phyloP scores from a whole-genome alignment of 2,329 filamentous ascomycete genomes.

The Colletotrichum melonis region DNA sequence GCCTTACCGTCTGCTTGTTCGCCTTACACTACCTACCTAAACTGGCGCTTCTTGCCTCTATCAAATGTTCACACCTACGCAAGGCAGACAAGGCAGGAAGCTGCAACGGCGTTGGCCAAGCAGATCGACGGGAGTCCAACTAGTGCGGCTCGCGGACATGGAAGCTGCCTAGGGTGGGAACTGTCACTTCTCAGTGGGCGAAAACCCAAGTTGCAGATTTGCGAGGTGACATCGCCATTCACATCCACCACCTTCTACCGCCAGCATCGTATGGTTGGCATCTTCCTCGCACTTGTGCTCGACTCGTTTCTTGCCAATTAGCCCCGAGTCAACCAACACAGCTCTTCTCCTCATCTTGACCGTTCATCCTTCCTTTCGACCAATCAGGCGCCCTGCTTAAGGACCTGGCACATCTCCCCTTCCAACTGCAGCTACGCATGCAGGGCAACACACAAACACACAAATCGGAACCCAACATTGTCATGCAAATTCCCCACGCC shows the following conservation, averaged over 20 bases:
- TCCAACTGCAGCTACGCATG: slow-evolving; percentile 24
- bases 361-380: neutral
- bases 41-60: neutral
- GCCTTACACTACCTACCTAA: neutral
- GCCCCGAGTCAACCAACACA: slow-evolving; percentile 1
- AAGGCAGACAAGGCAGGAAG: neutral
- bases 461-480: slow-evolving; percentile 22
- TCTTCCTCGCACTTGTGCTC: neutral
- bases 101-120: neutral
- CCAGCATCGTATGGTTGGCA: neutral
- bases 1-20: neutral
- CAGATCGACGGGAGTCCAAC: neutral
- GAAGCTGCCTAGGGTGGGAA: neutral
- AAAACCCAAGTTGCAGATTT: neutral
- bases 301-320: neutral
- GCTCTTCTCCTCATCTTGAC: neutral
- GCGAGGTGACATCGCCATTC: neutral
- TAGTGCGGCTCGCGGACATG: neutral
- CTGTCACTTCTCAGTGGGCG: neutral
- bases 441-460: slow-evolving; percentile 23
- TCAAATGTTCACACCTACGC: neutral
- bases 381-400: slow-evolving; percentile 7
- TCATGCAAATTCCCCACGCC: slow-evolving; percentile 19
- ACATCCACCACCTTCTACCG: neutral
- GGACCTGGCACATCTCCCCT: neutral